Base-by-base conservation (phyloP, 176 grass and related monocot genomes). In the Pontederia paniculata region DNA sequence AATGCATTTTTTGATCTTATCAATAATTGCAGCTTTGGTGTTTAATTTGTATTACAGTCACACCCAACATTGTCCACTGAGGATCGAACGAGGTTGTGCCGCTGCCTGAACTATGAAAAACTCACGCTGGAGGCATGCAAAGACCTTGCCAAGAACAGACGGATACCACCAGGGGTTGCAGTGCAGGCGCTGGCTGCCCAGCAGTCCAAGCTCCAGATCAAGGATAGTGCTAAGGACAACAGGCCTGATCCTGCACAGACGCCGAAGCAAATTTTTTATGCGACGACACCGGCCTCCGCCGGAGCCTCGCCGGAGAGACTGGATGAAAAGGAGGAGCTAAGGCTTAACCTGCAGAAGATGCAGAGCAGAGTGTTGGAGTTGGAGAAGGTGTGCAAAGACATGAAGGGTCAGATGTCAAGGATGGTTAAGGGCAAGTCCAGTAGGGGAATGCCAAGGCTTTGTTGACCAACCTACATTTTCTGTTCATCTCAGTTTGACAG, bases 91-190 rank as follows among this genome's bases (percentile, higher is more conserved):
- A 67, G 72, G 23, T 23, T 98, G 1, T 98, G 87, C 42, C 83
- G 83, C 16, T 98, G 94, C 78, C 71, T 98, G 5, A 93, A 98
- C 72, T 93, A 84, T 42, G 87, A 88, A 75, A 98, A 98, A 53
- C 63, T 98, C 10, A 98, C 83, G 0, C 75, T 93, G 8, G 83
- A 88, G 76, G 77, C 80, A 20, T 93, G 87, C 83, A 98, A 98
- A 55, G 87, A 98, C 17, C 74, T 98, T 3, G 87, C 94, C 9
- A 91, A 80, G 79, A 98, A 88, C 75, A 63, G 70, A 11, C 60
- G 80, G 67, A 88, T 98, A 43, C 94, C 87, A 0, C 83, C 87
- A 1, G 80, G 78, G 14, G 71, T 88, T 17, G 83, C 94, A 17
- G 80, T 98, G 60, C 94, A 98, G 48, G 87, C 87, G 6, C n/a